Base-by-base conservation (phyloP, 805 yeast genomes). In the Candida xyloterini region DNA sequence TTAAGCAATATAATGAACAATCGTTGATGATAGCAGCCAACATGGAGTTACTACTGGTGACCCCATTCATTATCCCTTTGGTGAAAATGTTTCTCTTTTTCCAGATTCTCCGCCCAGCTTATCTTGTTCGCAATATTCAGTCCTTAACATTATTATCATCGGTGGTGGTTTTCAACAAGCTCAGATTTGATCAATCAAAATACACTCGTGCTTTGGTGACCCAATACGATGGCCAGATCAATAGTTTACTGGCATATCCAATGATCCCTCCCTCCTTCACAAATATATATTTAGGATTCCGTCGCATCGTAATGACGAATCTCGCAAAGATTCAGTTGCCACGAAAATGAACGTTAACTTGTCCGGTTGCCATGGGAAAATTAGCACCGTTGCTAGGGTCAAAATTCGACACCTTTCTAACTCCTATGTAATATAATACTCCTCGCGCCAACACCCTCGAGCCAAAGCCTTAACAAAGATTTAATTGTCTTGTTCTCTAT, bases 161-260 rank as follows among this genome's bases (percentile, higher is more conserved):
- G 15, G 79, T 78, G 52, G 52, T 73, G 14, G 57, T 71, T 15
- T 83, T 83, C 60, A 65, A 79, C 60, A 80, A 79, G 60, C 55
- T 79, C 41, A 72, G 89, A 57, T 82, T 62, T 51, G 71, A 72
- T 52, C 78, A 76, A 51, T 77, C 77, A 31, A 68, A 70, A 36
- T 71, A 73, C 44, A 78, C 83, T 38, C 72, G 80, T 53, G 51
- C 62, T 7, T 59, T 80, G 7, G 59, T 79, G 31, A 61, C 62
- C 10, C 71, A 71, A 37, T 70, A 72, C 49, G 75, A 79, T 42
- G 50, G 57, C 40, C 65, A 60, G 45, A 53, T 71, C 14, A 71
- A 66, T 42, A 63, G 56, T 30, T 35, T 73, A 13, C 56, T 54
- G 47, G 48, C 63, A 29, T 50, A 52, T 27, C 67, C 67, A 11